Evolutionary conservation across 805 yeast species (phyloP), one percentile per base, ranked within the genome.

Genomic region (Kazachstania kunashirensis): DNA sequence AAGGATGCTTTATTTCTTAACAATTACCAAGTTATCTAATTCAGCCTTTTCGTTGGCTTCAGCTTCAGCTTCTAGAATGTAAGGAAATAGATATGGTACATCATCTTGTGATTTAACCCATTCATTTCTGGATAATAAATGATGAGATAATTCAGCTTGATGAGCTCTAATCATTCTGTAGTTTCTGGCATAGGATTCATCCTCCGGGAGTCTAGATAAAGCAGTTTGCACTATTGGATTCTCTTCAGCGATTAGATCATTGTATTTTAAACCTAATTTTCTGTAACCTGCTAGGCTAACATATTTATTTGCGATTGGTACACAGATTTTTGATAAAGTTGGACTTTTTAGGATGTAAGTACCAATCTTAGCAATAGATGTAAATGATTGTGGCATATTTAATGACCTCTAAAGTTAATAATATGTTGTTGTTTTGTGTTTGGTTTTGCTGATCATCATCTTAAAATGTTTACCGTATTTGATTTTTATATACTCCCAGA

Each of bases 91-190:
- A 68, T 86, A 88, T 51, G 82, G 82, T 40, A 65, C 64, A 62
- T 84, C 95, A 45, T 89, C 89, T 56, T 77, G 84, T 21, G 85
- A 75, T 61, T 77, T 75, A 44, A 84, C 68, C 53, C 79, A 81
- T 66, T 89, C 79, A 55, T 73, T 72, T 44, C 75, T 70, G 53
- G 97, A 95, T 53, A 92, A 73, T 43, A 92, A 65, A 55, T 83
- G 86, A 62, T 85, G 94, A 39, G 88, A 70, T 49, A 88, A 70
- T 33, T 88, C 73, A 39, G 76, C 72, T 71, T 92, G 98, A 61
- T 81, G 88, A 44, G 97, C 96, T 49, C 94, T 84, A 48, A 89
- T 70, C 47, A 84, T 73, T 71, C 98, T 84, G 76, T 70, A 92
- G 59, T 80, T 81, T 71, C 98, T 84, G 46, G 94, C 85, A 65